Base-by-base conservation (phyloP, 2,329 filamentous ascomycete genomes). In the Arthroderma sp. region DNA sequence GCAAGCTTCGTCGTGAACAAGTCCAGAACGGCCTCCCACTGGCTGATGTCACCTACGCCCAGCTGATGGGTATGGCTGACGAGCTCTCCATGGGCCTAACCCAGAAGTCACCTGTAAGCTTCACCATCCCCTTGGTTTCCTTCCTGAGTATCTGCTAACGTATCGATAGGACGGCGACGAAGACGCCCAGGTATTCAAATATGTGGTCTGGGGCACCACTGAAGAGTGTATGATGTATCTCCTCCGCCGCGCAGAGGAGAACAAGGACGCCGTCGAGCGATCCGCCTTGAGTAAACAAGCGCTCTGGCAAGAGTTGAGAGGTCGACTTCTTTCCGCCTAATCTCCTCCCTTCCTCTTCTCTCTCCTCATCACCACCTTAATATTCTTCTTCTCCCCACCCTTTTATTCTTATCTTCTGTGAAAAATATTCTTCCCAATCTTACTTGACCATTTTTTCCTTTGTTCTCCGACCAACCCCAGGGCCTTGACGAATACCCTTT, bases 21-120 rank as follows among this genome's bases (percentile, higher is more conserved):
- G 68, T 71, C 15, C 59, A 61, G n/a, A 52, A 59, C 3, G 71
- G 71, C 33, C 59, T 66, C 51, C 57, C 60, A 40, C 58, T 62
- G 34, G 61, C 68, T 39, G 66, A 72, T 9, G 63, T 77, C 2
- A 65, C 68, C 32, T 87, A 86, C 61, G 83, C 83, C 2, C 88
- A 95, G 66, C 75, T 95, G 1, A 83, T 89, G 68, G 88, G 89
- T 36, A 96, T 96, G 89, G 89, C 89, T 1, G 89, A 96, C 54
- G 88, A 95, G 59, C 79, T 96, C 43, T 86, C 82, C 46, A 73
- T 74, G 52, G 68, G 71, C 33, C 60, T 80, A 1, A 64, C 78
- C 10, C 64, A 74, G 46, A 65, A 44, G 33, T 40, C 32, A 48
- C 42, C 43, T 10, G 43, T 47, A 47, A 32, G 36, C 42, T 30